Conservation (phyloP, 179 eudicot species). For the Beta macrorhiza region DNA sequence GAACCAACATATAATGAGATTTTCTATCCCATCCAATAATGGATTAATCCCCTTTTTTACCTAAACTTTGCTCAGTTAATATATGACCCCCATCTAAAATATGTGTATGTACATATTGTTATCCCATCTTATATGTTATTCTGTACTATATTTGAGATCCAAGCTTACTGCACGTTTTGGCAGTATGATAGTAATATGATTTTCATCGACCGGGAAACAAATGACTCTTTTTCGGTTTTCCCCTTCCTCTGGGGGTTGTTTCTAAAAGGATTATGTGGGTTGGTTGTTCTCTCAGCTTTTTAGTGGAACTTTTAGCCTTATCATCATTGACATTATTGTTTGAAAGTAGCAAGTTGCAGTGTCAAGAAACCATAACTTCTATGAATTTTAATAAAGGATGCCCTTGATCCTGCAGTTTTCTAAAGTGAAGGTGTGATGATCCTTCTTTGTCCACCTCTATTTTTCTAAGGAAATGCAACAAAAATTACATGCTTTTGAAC, state of each 20-base stretch:
- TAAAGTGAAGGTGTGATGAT: neutral
- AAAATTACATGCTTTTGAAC: neutral
- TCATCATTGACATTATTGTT: neutral
- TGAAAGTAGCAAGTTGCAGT: neutral
- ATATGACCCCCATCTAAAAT: too few species aligned
- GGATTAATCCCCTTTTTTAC: neutral
- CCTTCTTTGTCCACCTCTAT: neutral
- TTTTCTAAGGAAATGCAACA: neutral
- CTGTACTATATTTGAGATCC: neutral
- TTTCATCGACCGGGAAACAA: neutral
- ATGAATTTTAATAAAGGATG: neutral
- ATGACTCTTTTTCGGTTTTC: too few species aligned
- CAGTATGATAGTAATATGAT: neutral
- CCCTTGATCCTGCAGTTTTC: neutral
- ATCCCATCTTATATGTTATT: neutral
- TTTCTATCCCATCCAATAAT: neutral
- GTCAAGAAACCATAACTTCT: neutral
- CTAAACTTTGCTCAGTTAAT: neutral
- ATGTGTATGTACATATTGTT: too few species aligned
- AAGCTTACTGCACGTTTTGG: neutral
- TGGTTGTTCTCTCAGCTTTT: neutral
- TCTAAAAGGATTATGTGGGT: too few species aligned
- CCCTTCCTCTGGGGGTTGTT: neutral
- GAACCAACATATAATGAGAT: neutral
- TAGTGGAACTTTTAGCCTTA: neutral